Percentiles rank a stretch among this genome's conserved stretches.
These are phyloP conservation scores for Haberlea rhodopensis DNA, from an alignment of 257 asterid genomes.

Conservation along the genomic window DNA sequence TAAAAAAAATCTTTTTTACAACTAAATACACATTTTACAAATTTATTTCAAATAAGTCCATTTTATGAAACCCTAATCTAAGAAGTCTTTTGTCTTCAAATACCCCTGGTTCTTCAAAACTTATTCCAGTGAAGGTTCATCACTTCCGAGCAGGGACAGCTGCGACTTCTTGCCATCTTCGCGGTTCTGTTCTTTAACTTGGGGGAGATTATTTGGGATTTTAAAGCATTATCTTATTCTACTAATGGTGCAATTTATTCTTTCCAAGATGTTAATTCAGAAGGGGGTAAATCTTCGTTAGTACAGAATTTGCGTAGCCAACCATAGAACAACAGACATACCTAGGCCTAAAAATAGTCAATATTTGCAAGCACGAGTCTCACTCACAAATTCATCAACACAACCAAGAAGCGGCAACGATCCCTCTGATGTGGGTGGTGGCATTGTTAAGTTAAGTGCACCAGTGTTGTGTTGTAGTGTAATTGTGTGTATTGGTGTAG, in stretches of 20 bases:
- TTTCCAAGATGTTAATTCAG: constrained; percentile 72
- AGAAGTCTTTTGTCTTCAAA: too few species aligned
- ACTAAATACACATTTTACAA: too few species aligned
- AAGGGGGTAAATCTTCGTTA: constrained; percentile 64
- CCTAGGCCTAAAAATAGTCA: constrained; percentile 95
- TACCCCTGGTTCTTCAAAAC: too few species aligned
- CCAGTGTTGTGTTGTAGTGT: too few species aligned
- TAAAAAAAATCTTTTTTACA: too few species aligned
- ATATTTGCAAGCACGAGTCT: constrained; percentile 45
- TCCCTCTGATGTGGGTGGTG: constrained; percentile 70
- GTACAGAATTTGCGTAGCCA: constrained; percentile 86
- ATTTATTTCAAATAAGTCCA: too few species aligned
- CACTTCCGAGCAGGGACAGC: neutral
- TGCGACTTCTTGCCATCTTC: neutral
- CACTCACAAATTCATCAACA: constrained; percentile 47
- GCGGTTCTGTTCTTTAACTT: neutral
- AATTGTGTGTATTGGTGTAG: too few species aligned
- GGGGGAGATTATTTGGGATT: neutral
- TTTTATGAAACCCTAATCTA: too few species aligned
- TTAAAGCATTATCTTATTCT: neutral
- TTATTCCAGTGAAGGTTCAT: neutral
- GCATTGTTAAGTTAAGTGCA: too few species aligned
- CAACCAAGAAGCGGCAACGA: constrained; percentile 83
- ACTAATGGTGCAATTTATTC: constrained; percentile 29
- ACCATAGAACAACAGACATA: constrained; percentile 76